phyloP scores from a whole-genome alignment of 805 yeast genomes.

The Lipomyces sp. region DNA sequence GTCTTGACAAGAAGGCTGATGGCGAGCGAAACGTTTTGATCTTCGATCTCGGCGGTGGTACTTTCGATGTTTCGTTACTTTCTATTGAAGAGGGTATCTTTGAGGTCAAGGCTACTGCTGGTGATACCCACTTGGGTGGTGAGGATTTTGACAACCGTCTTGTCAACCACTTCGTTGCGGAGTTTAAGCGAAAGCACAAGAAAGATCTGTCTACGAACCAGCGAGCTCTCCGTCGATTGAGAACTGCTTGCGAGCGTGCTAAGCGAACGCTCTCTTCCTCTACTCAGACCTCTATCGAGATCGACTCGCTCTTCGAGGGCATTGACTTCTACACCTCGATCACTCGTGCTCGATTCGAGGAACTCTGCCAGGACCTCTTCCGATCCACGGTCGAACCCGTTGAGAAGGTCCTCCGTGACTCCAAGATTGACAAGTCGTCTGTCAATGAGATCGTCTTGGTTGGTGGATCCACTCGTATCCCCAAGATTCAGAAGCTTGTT shows the following conservation, averaged over 20 bases:
- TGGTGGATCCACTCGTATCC: constrained; percentile 99
- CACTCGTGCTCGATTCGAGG: constrained; percentile 98
- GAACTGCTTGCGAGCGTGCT: constrained; percentile 99
- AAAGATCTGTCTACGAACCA: constrained; percentile 91
- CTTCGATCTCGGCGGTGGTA: constrained; percentile 98
- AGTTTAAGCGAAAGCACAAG: constrained; percentile 98
- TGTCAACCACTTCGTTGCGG: constrained; percentile 89
- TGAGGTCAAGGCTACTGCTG: constrained; percentile 94
- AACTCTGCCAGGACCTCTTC: constrained; percentile 90
- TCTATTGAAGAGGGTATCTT: constrained; percentile 95
- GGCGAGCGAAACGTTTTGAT: constrained; percentile 87
- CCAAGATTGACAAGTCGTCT: constrained; percentile 86
- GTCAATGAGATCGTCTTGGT: constrained; percentile 92
- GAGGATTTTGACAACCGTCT: constrained; percentile 98
- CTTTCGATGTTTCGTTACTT: constrained; percentile 93
- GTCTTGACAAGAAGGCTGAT: constrained; percentile 69
- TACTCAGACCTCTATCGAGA: constrained; percentile 92
- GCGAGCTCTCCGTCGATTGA: constrained; percentile 97
- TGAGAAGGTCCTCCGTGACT: constrained; percentile 89
- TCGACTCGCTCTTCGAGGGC: constrained; percentile 94
- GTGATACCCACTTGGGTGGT: constrained; percentile 95
- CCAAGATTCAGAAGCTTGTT: constrained; percentile 93
- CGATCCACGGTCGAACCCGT: constrained; percentile 94
- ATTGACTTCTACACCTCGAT: constrained; percentile 93
- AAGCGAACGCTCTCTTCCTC: constrained; percentile 97